Evolutionary conservation across 176 grass and related monocot species (phyloP), one percentile per base, ranked within the genome.

Genomic region (Otatea glauca): DNA sequence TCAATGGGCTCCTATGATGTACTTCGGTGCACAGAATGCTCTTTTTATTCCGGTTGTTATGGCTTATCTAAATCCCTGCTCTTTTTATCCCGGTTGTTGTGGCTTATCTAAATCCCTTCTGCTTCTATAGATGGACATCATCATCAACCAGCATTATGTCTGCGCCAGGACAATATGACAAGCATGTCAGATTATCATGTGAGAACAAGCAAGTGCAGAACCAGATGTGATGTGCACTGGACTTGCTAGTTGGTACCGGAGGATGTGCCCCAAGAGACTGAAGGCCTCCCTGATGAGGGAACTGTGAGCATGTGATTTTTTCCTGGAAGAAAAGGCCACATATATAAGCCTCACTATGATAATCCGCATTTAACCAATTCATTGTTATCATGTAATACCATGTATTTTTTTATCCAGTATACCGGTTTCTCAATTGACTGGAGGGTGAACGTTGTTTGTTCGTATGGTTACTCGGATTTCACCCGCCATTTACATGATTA

Each of bases 391-490:
- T 86, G 83, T 53, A 38, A 66, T 79, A 62, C 8, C 79, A 32
- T 90, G 55, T 35, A 20, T 85, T 61, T 41, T 80, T 74, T 38
- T 48, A 59, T 85, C 69, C 50, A 70, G 27, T 61, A 74, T 77
- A 67, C 67, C n/a, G 27, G 17, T 69, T 87, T 79, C 61, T 79
- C 9, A 54, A n/a, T 84, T 87, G 35, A 48, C 9, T 35, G 50
- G 51, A 75, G 79, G 88, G 79, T 90, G 73, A 73, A 43, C 18
- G 42, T 68, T 56, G 62, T 56, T 37, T 90, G 79, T 87, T 87
- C 68, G 87, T 90, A 90, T 43, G 74, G 68, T 83, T 87, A 83
- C 74, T 79, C 2, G 34, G 74, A 79, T 87, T 29, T 29, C 84
- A 83, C 49, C 84, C 79, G 65, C 76, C 23, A 5, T 75, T 85